Percentiles rank a stretch among this genome's conserved stretches.
Conservation (phyloP, 805 yeast genomes). For the Starmerella sirachaensis region DNA sequence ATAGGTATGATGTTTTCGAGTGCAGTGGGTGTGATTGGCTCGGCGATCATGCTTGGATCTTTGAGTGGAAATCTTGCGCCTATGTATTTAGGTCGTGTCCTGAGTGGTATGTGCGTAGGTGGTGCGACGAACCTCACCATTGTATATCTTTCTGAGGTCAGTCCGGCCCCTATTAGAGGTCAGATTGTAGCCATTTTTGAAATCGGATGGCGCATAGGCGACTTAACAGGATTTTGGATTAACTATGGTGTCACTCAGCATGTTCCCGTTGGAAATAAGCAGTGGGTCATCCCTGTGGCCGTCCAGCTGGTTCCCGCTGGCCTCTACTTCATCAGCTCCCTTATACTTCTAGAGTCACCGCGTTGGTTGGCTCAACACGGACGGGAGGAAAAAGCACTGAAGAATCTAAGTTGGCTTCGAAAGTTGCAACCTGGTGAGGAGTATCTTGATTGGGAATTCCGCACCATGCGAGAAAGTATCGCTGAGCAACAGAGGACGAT, state of each 20-base stretch:
- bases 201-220: conserved; percentile 12
- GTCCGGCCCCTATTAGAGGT: conserved; percentile 10
- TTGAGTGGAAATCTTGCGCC: conserved; percentile 8
- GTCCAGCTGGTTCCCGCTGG: conserved; percentile 42
- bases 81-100: conserved; percentile 8
- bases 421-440: conserved; percentile 11
- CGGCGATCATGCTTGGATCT: conserved; percentile 10
- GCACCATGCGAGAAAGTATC: conserved; percentile 7
- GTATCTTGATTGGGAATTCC: conserved; percentile 14
- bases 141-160: conserved; percentile 8
- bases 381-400: conserved; percentile 11
- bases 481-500: conserved; percentile 4
- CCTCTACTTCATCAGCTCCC: conserved; percentile 35
- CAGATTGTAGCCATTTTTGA: conserved; percentile 12
- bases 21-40: conserved; percentile 6
- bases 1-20: conserved; percentile 6
- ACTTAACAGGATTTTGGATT: conserved; percentile 12
- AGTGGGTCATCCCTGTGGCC: conserved; percentile 13
- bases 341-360: conserved; percentile 32
- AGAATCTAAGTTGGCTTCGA: conserved; percentile 9
- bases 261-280: conserved; percentile 1
- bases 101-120: conserved; percentile 11
- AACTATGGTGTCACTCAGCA: conserved; percentile 10
- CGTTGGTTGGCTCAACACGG: conserved; percentile 30
- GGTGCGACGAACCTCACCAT: conserved; percentile 9